phyloP scores from a whole-genome alignment of 1,284 basidiomycete genomes.

The Ustilago loliicola region DNA sequence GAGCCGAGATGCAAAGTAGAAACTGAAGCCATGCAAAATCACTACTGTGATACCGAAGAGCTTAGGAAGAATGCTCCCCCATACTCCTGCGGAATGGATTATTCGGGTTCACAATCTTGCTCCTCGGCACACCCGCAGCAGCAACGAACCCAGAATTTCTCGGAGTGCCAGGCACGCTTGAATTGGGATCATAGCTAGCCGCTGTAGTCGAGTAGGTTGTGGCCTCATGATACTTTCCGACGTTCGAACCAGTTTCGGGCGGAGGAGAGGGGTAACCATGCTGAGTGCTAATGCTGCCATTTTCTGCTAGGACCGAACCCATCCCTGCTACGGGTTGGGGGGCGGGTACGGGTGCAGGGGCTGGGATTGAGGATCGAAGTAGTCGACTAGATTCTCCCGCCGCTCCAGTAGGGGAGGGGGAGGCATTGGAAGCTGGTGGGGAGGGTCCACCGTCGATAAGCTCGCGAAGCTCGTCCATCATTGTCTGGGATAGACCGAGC shows the following conservation, averaged over 20 bases:
- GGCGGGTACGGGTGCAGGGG: constrained; percentile 41
- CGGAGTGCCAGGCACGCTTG: constrained; percentile 24
- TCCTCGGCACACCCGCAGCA: constrained; percentile 17
- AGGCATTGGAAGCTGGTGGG: constrained; percentile 29
- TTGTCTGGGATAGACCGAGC: constrained; percentile 53
- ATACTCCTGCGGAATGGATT: constrained; percentile 57
- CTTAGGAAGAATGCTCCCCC: constrained; percentile 39
- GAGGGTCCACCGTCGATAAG: constrained; percentile 53
- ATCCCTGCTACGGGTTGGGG: constrained; percentile 43
- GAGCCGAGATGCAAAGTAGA: constrained; percentile 4
- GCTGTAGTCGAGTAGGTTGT: constrained; percentile 32
- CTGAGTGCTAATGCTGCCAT: constrained; percentile 28
- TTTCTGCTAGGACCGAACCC: constrained; percentile 27
- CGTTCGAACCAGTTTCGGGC: constrained; percentile 17
- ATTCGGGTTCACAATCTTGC: constrained; percentile 52
- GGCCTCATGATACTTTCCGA: constrained; percentile 15
- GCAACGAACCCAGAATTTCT: constrained; percentile 29
- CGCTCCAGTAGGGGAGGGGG: constrained; percentile 17
- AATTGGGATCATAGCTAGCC: constrained; percentile 16
- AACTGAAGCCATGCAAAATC: too few species aligned
- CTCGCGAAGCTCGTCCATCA: constrained; percentile 60
- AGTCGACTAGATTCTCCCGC: constrained; percentile 6
- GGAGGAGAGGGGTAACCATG: constrained; percentile 49
- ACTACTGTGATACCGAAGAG: too few species aligned
- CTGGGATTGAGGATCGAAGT: constrained; percentile 17